phyloP scores from a whole-genome alignment of 192 early-diverging fungal species.

The Geranomyces michiganensis region DNA sequence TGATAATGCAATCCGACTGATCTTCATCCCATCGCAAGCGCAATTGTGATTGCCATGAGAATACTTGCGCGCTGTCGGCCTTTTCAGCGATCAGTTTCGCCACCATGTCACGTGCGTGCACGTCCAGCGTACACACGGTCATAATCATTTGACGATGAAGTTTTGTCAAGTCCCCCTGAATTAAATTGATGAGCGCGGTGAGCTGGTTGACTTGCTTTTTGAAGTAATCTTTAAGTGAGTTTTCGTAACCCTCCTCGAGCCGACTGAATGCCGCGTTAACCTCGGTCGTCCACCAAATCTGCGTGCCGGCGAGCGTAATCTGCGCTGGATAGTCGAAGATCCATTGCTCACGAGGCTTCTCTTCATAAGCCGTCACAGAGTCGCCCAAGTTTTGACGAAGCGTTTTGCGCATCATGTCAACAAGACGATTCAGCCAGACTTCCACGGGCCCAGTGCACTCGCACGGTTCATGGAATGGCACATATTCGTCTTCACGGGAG shows the following conservation, averaged over 20 bases:
- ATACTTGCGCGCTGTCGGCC: slow-evolving; percentile 66
- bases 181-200: slow-evolving; percentile 61
- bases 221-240: slow-evolving; percentile 70
- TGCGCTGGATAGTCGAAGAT: slow-evolving; percentile 71
- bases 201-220: slow-evolving; percentile 72
- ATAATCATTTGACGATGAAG: slow-evolving; percentile 69
- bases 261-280: slow-evolving; percentile 65
- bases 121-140: slow-evolving; percentile 70
- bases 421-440: slow-evolving; percentile 65
- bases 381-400: slow-evolving; percentile 56
- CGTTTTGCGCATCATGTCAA: slow-evolving; percentile 61
- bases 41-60: slow-evolving; percentile 68
- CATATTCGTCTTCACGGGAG: slow-evolving; percentile 64
- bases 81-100: slow-evolving; percentile 68
- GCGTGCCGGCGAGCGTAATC: slow-evolving; percentile 63
- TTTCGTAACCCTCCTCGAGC: slow-evolving; percentile 70
- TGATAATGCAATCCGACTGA: slow-evolving; percentile 64
- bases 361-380: slow-evolving; percentile 63
- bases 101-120: slow-evolving; percentile 70
- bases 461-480: slow-evolving; percentile 55
- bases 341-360: slow-evolving; percentile 73
- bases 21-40: slow-evolving; percentile 67
- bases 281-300: slow-evolving; percentile 75
- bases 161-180: slow-evolving; percentile 62
- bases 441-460: slow-evolving; percentile 69